A percentile compares a stretch with the other conserved stretches of the same genome.
Evolutionary conservation across 495 filamentous ascomycete genomes (phyloP).

Genomic region (Neurospora sp.): DNA sequence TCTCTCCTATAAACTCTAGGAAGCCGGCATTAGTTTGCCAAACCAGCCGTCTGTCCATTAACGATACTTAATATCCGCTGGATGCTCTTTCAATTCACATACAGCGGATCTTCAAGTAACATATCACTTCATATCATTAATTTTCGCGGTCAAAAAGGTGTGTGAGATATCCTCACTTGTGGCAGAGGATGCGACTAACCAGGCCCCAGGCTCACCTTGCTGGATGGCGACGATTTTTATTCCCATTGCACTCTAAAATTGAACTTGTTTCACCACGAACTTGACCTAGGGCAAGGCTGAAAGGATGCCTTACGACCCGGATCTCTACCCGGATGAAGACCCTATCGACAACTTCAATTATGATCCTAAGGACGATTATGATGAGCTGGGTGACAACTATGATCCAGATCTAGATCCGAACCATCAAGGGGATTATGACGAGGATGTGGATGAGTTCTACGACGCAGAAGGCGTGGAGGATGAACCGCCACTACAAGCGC

Average conservation of each 20-base stretch:
- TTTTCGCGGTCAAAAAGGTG: neutral
- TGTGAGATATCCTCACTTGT: neutral
- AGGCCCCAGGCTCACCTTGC: neutral
- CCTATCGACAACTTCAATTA: neutral
- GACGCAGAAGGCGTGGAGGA: neutral
- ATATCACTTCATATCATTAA: no score
- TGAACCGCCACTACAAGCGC: neutral
- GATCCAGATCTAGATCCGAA: neutral
- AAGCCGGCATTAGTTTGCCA: neutral
- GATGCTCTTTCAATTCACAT: neutral
- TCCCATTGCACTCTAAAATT: neutral
- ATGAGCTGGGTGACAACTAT: neutral
- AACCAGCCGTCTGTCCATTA: neutral
- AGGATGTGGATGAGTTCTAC: neutral
- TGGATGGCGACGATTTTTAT: neutral
- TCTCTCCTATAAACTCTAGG: neutral
- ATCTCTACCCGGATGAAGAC: slow-evolving; percentile 2
- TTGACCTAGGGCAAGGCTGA: neutral
- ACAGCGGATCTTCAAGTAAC: neutral
- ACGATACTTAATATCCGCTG: neutral
- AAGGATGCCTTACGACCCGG: slow-evolving; percentile 13
- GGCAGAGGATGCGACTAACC: neutral
- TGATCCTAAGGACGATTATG: neutral
- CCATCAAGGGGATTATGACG: neutral
- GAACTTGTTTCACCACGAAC: neutral